Evolutionary conservation across 2,329 filamentous ascomycete genomes (phyloP), one percentile per base, ranked within the genome.

Genomic region (Talaromyces sp.): DNA sequence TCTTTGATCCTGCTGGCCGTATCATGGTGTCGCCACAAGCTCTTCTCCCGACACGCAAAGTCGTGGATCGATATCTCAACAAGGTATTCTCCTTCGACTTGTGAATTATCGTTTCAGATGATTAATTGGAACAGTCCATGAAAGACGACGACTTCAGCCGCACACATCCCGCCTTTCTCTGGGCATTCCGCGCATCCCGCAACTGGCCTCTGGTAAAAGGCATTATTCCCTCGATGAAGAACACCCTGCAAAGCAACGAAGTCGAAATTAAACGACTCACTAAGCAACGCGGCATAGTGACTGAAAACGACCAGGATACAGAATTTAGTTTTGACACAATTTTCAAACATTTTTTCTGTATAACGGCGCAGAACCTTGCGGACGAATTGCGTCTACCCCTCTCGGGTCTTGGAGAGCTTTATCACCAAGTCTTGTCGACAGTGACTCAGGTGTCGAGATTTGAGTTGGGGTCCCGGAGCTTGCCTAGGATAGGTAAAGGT

Each of bases 271-370:
- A 78, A 81, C 66, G 80, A 78, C 67, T 80, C 84, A 54, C 79
- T 81, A 37, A 81, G 76, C 69, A 84, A 82, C 60, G 70, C 33
- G 72, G 71, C 39, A 67, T 68, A 0, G 64, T 68, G 1, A 69
- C 68, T 33, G 70, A 76, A 35, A 69, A 70, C 40, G 72, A 74
- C 76, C 87, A 66, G 80, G 82, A 85, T 23, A 78, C 85, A 12
- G 84, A 89, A 59, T 81, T 86, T 11, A 84, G 91, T 64, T 93
- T 93, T 72, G 88, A 91, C 37, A 79, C 88, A 16, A 82, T 93
- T 1, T 92, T 96, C 72, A 87, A 91, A 25, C 90, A 96, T 71
- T 81, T 93, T 9, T 96, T 96, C 73, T 96, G 91, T 70, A 82
- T 91, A 9, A 89, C 91, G 2, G 91, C 92, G 0, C 81, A 87